These are phyloP conservation scores for Leccinum truebloodii DNA, from an alignment of 768 basidiomycete species.

Conservation along the genomic window DNA sequence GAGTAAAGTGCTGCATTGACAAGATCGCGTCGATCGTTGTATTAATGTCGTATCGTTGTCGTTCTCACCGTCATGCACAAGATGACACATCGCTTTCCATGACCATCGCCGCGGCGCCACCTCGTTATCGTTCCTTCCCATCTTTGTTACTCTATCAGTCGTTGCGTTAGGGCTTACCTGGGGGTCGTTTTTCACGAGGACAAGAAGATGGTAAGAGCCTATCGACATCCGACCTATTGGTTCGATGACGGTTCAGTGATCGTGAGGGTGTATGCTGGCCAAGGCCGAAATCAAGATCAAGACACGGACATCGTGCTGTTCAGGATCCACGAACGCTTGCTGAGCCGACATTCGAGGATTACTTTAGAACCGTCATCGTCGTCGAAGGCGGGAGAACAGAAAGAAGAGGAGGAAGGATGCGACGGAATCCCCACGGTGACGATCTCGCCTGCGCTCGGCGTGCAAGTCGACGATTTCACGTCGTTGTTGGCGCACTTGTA, in stretches of 20 bases:
- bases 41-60: not conserved
- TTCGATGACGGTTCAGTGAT: constrained; percentile 66
- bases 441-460: constrained; percentile 40
- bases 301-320: constrained; percentile 37
- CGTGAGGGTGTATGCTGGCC: constrained; percentile 39
- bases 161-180: constrained; percentile 7
- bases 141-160: constrained; percentile 10
- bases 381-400: not conserved
- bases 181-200: constrained; percentile 7
- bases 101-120: not conserved
- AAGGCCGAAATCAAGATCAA: constrained; percentile 8
- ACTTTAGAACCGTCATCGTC: not conserved
- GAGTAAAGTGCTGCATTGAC: constrained; percentile 79
- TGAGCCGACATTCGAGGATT: constrained; percentile 50
- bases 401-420: not conserved
- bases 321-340: constrained; percentile 55
- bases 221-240: constrained; percentile 56
- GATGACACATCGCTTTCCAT: not conserved
- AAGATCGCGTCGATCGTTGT: not conserved
- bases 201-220: constrained; percentile 1
- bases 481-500: constrained; percentile 64
- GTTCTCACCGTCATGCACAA: not conserved
- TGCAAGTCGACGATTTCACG: constrained; percentile 50
- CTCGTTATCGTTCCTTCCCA: constrained; percentile 9
- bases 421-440: constrained; percentile 19